Evolutionary conservation across 2,329 filamentous ascomycete species (phyloP).

Genomic region (Ophiocordyceps camponoti-saundersi): DNA sequence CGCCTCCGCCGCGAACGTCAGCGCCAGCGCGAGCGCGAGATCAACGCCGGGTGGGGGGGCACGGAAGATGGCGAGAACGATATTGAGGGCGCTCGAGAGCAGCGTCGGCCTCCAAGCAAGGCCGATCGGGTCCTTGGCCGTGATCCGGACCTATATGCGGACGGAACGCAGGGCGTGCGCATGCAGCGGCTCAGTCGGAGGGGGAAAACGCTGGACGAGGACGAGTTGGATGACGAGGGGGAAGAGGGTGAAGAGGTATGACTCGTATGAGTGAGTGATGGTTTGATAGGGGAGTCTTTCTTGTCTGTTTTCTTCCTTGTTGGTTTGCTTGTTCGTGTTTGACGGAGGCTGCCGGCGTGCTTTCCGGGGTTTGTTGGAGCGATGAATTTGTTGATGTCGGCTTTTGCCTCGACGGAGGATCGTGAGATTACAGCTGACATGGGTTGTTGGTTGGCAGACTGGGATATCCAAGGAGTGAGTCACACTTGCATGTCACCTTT

Average conservation of each 20-base stretch:
- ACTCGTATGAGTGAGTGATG: slow-evolving; percentile 6
- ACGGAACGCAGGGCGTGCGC: slow-evolving; percentile 25
- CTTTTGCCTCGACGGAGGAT: too few species aligned
- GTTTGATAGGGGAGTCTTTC: not conserved
- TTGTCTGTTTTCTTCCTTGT: not conserved
- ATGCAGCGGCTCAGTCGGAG: slow-evolving; percentile 29
- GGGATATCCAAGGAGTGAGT: too few species aligned
- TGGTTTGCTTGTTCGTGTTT: too few species aligned
- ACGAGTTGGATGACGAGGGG: slow-evolving; percentile 22
- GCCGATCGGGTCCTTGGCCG: slow-evolving; percentile 41
- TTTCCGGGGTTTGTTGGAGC: too few species aligned
- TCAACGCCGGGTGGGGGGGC: slow-evolving; percentile 49
- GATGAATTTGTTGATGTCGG: too few species aligned
- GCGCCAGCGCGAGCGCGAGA: slow-evolving; percentile 45
- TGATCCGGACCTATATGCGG: slow-evolving; percentile 36
- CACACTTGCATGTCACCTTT: too few species aligned
- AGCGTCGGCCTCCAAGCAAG: slow-evolving; percentile 25
- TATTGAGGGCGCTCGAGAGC: not conserved
- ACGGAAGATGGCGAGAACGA: slow-evolving; percentile 7
- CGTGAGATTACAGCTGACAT: too few species aligned
- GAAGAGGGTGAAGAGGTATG: slow-evolving; percentile 13
- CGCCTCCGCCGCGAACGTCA: slow-evolving; percentile 39
- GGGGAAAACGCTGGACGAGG: slow-evolving; percentile 26
- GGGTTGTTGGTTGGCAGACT: too few species aligned
- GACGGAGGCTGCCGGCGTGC: too few species aligned